Percentiles rank a stretch among this genome's conserved stretches.
Conservation (phyloP, 805 yeast species). For the Maudiozyma turicensis region DNA sequence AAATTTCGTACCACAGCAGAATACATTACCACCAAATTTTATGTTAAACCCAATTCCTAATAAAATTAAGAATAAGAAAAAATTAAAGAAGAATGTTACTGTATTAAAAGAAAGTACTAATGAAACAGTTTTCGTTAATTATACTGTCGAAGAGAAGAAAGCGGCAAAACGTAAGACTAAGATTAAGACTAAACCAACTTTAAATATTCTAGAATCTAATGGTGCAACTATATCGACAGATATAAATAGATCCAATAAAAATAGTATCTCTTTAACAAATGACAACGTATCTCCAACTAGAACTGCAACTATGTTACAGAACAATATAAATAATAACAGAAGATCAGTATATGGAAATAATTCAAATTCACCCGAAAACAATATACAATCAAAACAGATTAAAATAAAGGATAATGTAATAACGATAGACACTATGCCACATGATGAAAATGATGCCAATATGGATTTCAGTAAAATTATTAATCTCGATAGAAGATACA, state of each 20-base stretch:
- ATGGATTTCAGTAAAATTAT: slow-evolving; percentile 3
- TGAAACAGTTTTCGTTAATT: slow-evolving; percentile 24
- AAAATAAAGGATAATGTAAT: background rate
- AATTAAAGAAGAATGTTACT: slow-evolving; percentile 1
- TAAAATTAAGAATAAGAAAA: background rate
- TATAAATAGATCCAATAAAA: background rate
- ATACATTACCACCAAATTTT: background rate
- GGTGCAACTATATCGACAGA: background rate
- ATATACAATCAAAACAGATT: background rate
- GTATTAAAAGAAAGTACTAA: slow-evolving; percentile 7
- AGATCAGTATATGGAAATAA: background rate
- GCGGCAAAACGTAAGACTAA: background rate
- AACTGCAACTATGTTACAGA: too few species aligned
- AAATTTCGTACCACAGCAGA: background rate
- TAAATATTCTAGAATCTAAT: background rate
- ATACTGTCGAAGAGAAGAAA: slow-evolving; percentile 7
- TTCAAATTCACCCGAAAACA: background rate
- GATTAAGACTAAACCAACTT: background rate
- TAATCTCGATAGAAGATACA: background rate
- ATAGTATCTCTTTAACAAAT: background rate
- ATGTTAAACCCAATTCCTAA: background rate
- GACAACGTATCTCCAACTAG: too few species aligned
- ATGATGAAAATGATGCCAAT: slow-evolving; percentile 5
- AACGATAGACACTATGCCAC: background rate
- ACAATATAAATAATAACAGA: background rate